Percentiles rank a stretch among this genome's conserved stretches.
phyloP scores from a whole-genome alignment of 2,329 filamentous ascomycete species.

The Fusarium setosum region DNA sequence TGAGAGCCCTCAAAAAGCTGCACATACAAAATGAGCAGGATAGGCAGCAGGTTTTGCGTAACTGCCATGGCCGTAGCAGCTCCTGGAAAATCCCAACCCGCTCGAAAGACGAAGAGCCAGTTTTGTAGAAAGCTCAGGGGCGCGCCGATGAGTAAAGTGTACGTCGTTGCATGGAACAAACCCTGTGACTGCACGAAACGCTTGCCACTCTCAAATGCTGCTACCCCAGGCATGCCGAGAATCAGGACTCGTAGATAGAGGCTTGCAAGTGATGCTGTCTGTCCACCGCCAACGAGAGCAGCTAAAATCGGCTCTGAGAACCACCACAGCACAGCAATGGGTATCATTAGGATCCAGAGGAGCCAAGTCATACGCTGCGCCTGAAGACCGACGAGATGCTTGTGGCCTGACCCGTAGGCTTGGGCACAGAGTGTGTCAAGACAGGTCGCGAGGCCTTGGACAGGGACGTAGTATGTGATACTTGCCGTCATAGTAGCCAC shows the following conservation, averaged over 20 bases:
- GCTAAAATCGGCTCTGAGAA: conserved; percentile 71
- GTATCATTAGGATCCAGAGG: conserved; percentile 75
- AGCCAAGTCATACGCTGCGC: conserved; percentile 83
- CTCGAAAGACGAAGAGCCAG: conserved; percentile 78
- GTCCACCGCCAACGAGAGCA: conserved; percentile 50
- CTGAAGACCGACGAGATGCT: conserved; percentile 85
- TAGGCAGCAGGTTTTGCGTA: conserved; percentile 78
- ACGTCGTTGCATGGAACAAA: conserved; percentile 79
- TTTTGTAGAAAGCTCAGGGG: conserved; percentile 80
- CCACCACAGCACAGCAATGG: conserved; percentile 77
- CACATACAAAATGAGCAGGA: conserved; percentile 80
- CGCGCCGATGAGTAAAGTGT: conserved; percentile 77
- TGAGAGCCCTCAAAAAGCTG: conserved; percentile 75
- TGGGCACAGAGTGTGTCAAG: conserved; percentile 92
- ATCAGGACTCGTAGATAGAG: conserved; percentile 77
- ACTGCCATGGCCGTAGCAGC: conserved; percentile 82
- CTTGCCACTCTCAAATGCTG: conserved; percentile 80
- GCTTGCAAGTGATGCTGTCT: conserved; percentile 76
- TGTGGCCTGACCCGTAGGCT: conserved; percentile 89
- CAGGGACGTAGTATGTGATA: conserved; percentile 80
- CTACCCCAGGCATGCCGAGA: conserved; percentile 77
- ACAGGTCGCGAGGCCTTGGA: conserved; percentile 84
- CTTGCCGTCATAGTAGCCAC: conserved; percentile 77
- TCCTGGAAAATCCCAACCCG: conserved; percentile 76
- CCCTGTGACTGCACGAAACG: conserved; percentile 85